Evolutionary conservation across 2,329 filamentous ascomycete species (phyloP), one percentile per base, ranked within the genome.

Genomic region (Paecilomyces formosus): DNA sequence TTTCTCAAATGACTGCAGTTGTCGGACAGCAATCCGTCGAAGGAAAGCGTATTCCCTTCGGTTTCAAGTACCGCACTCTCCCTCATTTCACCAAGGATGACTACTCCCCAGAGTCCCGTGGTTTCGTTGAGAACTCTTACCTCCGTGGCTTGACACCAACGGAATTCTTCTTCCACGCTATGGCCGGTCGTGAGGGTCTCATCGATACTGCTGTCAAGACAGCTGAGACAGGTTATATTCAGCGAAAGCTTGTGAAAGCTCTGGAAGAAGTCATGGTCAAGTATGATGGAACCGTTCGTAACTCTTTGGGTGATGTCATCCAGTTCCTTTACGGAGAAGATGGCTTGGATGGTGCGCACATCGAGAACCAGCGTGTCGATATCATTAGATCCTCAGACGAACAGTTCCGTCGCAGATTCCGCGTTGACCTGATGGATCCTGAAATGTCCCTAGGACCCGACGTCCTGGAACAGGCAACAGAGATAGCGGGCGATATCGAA

Each of bases 191-290:
- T 81, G 94, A 99, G 78, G 94, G 94, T 96, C 83, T 99, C 57
- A 99, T 99, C 68, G 94, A 99, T 83, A 99, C 94, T 56, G 94
- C 94, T 65, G 95, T 99, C 78, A 99, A 99, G 84, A 99, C 94
- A 64, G 94, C 94, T 21, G 95, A 99, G 76, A 99, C 95, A 59
- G 94, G 94, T 78, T 99, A 99, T 74, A 99, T 99, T 64, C 95
- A 99, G 77, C 90, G 94, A 78, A 92, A 95, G 81, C 84, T 99
- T 53, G 94, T 99, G 70, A 99, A 99, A 78, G 95, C 95, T 11
- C 84, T 99, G 2, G 94, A 99, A 82, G 94, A 99, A 74, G 88
- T 97, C 56, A 96, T 93, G 80, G 92, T 93, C 60, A 95, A 95
- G 70, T 99, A 99, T 71, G 94, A 99, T 68, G 93, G 93, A 62